phyloP scores from a whole-genome alignment of 257 asterid species.

The Penstemon davidsonii region DNA sequence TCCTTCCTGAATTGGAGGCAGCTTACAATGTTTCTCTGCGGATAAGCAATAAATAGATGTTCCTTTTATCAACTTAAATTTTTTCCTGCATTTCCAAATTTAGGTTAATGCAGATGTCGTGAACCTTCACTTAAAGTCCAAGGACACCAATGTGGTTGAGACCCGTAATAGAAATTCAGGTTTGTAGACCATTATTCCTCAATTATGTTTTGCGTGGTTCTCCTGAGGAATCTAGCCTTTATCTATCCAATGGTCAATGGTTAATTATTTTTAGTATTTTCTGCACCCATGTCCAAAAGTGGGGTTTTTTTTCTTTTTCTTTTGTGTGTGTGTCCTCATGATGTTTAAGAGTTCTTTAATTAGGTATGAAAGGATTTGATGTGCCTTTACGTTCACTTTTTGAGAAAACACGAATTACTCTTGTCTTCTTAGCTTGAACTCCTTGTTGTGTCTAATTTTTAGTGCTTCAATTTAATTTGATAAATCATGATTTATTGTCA shows the following conservation, averaged over 20 bases:
- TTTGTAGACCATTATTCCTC: conserved; percentile 24
- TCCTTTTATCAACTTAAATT: not conserved
- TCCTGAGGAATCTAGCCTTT: conserved; percentile 14
- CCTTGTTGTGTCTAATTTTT: not conserved
- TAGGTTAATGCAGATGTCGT: conserved; percentile 58
- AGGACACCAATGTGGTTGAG: conserved; percentile 37
- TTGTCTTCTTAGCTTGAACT: conserved; percentile 9
- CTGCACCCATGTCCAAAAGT: not conserved
- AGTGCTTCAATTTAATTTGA: not conserved
- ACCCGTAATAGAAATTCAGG: conserved; percentile 40
- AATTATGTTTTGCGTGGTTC: not conserved
- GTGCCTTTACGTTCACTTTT: not conserved
- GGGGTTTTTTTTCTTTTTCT: not conserved
- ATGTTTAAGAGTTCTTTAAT: not conserved
- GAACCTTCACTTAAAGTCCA: conserved; percentile 37
- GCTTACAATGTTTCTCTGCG: conserved; percentile 11
- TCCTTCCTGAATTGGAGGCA: conserved; percentile 24
- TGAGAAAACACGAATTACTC: not conserved
- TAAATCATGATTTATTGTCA: not conserved
- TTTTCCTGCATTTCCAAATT: conserved; percentile 23
- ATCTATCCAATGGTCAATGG: conserved; percentile 8
- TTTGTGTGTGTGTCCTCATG: not conserved
- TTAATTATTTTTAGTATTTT: not conserved
- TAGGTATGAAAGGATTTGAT: not conserved
- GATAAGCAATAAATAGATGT: conserved; percentile 2